Evolutionary conservation across 805 yeast species (phyloP), one percentile per base, ranked within the genome.

Genomic region (Sugiyamaella smithiae): DNA sequence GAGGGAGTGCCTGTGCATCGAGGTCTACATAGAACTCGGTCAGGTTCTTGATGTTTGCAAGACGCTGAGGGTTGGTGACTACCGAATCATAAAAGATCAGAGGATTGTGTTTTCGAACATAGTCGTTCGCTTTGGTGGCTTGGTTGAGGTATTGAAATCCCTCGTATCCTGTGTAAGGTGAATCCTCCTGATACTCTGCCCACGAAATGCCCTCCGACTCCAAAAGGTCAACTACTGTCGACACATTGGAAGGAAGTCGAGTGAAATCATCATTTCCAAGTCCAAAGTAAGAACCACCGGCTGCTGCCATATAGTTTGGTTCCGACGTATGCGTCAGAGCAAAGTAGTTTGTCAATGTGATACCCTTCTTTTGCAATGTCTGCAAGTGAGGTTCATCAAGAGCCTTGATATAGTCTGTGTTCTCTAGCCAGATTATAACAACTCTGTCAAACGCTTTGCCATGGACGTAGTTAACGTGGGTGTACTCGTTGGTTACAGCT

Each of bases 101-200:
- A 36, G 80, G 80, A 65, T 74, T 74, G 66, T 75, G 78, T 61
- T 77, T 75, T 62, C 81, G 73, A 29, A 75, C 73, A 59, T 76
- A 76, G 54, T 72, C 76, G 56, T 72, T 70, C 48, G 75, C 73
- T 33, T 59, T 65, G 42, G 68, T 68, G 42, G 65, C 65, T 56
- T 71, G 74, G 65, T 73, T 68, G 19, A 65, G 59, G 64, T 63
- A 76, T 62, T 72, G 66, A 66, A 68, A 72, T 52, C 81, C 81
- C 48, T 67, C 60, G 69, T 62, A 77, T 33, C 79, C 81, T 38
- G 80, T 62, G 69, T 75, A 76, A 35, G 81, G 81, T 67, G 67
- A 56, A 59, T 74, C 73, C 65, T 77, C 78, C 62, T 74, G 73
- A 67, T 77, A 77, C 65, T 76, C 77, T 46, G 70, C 78, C 79